These are phyloP conservation scores for Neodidymelliopsis sp. DNA, from an alignment of 2,329 filamentous ascomycete genomes.

Conservation along the genomic window DNA sequence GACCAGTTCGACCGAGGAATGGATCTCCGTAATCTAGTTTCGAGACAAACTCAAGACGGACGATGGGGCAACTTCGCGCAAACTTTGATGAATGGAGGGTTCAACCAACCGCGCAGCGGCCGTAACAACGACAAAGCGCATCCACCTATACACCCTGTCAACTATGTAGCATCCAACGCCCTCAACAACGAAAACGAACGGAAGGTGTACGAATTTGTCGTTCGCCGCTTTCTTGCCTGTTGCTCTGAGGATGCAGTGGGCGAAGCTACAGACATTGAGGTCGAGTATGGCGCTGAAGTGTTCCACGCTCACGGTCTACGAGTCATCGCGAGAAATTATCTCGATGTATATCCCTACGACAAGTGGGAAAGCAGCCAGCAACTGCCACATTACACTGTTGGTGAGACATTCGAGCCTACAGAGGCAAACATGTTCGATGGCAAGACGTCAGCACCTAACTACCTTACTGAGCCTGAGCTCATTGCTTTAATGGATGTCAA, in stretches of 20 bases:
- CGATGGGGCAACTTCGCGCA: slow-evolving; percentile 85
- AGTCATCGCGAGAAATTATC: slow-evolving; percentile 88
- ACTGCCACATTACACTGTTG: slow-evolving; percentile 78
- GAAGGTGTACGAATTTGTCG: slow-evolving; percentile 90
- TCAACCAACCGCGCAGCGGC: slow-evolving; percentile 81
- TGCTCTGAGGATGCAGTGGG: slow-evolving; percentile 95
- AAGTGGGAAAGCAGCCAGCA: slow-evolving; percentile 91
- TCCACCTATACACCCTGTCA: slow-evolving; percentile 94
- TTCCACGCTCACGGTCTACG: slow-evolving; percentile 85
- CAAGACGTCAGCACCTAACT: slow-evolving; percentile 83
- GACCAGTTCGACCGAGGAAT: slow-evolving; percentile 94
- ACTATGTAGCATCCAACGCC: slow-evolving; percentile 71
- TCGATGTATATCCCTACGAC: slow-evolving; percentile 95
- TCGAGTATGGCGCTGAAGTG: slow-evolving; percentile 81
- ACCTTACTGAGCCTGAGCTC: slow-evolving; percentile 92
- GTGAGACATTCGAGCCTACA: slow-evolving; percentile 84
- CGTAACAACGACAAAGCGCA: slow-evolving; percentile 95
- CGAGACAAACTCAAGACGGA: slow-evolving; percentile 80
- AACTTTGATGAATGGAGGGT: slow-evolving; percentile 75
- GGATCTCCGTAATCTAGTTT: slow-evolving; percentile 78
- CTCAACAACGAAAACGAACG: slow-evolving; percentile 71
- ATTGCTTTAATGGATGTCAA: slow-evolving; percentile 98
- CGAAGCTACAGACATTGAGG: slow-evolving; percentile 81
- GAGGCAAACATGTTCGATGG: slow-evolving; percentile 91
- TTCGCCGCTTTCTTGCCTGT: slow-evolving; percentile 90